Evolutionary conservation across 1,284 basidiomycete species (phyloP).

Genomic region (Leccinum fallax): DNA sequence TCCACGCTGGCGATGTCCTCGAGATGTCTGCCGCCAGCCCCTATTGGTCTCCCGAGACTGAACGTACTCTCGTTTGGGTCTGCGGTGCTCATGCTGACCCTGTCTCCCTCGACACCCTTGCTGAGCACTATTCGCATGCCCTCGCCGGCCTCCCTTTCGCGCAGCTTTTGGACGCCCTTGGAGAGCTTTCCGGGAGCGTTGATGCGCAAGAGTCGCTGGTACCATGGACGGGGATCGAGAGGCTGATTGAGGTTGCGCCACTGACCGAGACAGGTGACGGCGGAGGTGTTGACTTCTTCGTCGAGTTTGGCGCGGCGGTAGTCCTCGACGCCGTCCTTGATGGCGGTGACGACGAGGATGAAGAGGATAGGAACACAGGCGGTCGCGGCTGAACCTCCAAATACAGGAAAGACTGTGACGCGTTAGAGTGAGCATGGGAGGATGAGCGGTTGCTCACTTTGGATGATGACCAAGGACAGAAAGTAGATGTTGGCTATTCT

Average conservation of each 20-base stretch:
- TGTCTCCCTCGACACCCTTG: conserved; percentile 47
- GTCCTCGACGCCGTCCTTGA: conserved; percentile 96
- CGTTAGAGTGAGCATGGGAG: conserved; percentile 7
- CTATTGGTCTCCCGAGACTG: conserved; percentile 38
- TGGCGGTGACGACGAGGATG: conserved; percentile 86
- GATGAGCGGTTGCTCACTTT: conserved; percentile 49
- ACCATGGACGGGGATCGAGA: conserved; percentile 72
- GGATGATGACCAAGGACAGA: conserved; percentile 42
- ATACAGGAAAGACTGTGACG: conserved; percentile 78
- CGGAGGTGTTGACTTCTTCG: conserved; percentile 90
- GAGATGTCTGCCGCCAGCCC: conserved; percentile 47
- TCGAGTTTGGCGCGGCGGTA: conserved; percentile 86
- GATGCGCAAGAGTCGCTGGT: conserved; percentile 70
- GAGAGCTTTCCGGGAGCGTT: conserved; percentile 76
- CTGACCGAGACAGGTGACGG: conserved; percentile 82
- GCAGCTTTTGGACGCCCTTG: conserved; percentile 83
- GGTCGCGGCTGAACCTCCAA: conserved; percentile 85
- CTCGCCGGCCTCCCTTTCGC: conserved; percentile 79
- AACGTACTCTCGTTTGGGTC: conserved; percentile 45
- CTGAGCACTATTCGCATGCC: conserved; percentile 66
- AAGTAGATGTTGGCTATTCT: not conserved
- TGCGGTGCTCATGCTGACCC: conserved; percentile 41
- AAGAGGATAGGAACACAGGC: conserved; percentile 88
- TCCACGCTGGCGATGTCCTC: conserved; percentile 59
- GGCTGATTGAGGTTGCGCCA: conserved; percentile 93